A percentile compares a stretch with the other conserved stretches of the same genome.
Evolutionary conservation across 2,329 filamentous ascomycete species (phyloP).

Genomic region (Metarhizium sp.): DNA sequence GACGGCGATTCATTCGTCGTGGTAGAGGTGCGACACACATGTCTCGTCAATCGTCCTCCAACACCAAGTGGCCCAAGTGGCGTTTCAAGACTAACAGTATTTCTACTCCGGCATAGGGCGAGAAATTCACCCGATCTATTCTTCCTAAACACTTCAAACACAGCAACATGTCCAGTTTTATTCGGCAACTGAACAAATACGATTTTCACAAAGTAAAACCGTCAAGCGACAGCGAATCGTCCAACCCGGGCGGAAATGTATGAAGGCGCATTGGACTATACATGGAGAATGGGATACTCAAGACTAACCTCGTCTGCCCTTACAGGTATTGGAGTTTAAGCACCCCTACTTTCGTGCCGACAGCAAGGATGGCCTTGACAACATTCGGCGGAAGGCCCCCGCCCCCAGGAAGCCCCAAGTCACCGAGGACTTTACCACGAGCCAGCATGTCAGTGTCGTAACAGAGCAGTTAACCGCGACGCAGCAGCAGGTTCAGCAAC

Average conservation of each 20-base stretch:
- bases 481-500: constrained; percentile 80
- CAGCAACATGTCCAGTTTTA: constrained; percentile 96
- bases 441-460: constrained; percentile 81
- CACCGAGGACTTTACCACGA: constrained; percentile 64
- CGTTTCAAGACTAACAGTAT: constrained; percentile 5
- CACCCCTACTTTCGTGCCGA: constrained; percentile 94
- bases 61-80: neutral
- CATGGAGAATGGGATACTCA: neutral
- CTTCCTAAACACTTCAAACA: constrained; percentile 98
- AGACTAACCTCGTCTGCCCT: constrained; percentile 4
- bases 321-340: constrained; percentile 69
- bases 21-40: constrained; percentile 60
- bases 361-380: constrained; percentile 93
- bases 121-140: constrained; percentile 96
- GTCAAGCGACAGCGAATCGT: constrained; percentile 25
- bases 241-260: constrained; percentile 27
- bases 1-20: constrained; percentile 95
- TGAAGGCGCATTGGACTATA: constrained; percentile 1
- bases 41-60: neutral
- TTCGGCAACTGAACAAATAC: constrained; percentile 92
- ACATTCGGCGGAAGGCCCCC: constrained; percentile 90
- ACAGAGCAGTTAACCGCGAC: constrained; percentile 83
- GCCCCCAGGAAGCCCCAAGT: constrained; percentile 68
- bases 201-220: constrained; percentile 93
- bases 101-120: constrained; percentile 53